phyloP scores from a whole-genome alignment of 2,329 filamentous ascomycete genomes.

The Alternaria burnsii region DNA sequence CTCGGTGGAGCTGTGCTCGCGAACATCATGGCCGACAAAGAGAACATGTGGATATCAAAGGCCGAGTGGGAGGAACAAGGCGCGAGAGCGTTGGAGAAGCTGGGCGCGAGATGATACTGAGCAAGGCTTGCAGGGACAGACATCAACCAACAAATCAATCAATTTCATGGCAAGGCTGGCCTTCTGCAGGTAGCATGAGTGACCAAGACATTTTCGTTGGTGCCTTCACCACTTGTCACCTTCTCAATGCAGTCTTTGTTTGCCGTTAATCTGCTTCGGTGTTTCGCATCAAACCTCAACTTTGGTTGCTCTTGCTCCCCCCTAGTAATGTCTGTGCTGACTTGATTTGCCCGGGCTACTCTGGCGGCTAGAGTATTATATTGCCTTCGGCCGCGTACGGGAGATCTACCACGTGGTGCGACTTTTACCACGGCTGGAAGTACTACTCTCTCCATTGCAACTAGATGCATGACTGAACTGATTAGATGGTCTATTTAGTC shows the following conservation, averaged over 20 bases:
- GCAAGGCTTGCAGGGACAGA: constrained; percentile 13
- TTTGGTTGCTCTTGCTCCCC: neutral
- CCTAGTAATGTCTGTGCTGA: neutral
- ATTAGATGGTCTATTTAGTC: neutral
- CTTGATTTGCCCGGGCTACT: constrained; percentile 8
- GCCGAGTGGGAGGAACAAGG: constrained; percentile 97
- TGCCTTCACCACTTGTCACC: constrained; percentile 12
- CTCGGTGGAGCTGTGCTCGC: constrained; percentile 93
- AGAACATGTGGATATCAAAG: constrained; percentile 98
- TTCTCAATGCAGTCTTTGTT: constrained; percentile 3
- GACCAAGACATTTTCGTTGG: constrained; percentile 1
- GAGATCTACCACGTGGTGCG: constrained; percentile 29
- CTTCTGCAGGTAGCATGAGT: neutral
- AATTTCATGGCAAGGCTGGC: neutral
- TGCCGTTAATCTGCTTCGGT: constrained; percentile 1
- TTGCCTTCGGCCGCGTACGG: constrained; percentile 22
- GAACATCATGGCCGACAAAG: constrained; percentile 99
- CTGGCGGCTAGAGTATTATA: constrained; percentile 17
- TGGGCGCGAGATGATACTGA: constrained; percentile 76
- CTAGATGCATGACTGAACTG: neutral
- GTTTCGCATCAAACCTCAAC: neutral
- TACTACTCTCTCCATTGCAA: neutral
- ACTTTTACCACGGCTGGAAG: constrained; percentile 12
- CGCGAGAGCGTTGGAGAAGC: constrained; percentile 82
- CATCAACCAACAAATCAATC: constrained; percentile 20